These are phyloP conservation scores for Wickerhamiella allomyrinae DNA, from an alignment of 805 yeast genomes.

Conservation along the genomic window DNA sequence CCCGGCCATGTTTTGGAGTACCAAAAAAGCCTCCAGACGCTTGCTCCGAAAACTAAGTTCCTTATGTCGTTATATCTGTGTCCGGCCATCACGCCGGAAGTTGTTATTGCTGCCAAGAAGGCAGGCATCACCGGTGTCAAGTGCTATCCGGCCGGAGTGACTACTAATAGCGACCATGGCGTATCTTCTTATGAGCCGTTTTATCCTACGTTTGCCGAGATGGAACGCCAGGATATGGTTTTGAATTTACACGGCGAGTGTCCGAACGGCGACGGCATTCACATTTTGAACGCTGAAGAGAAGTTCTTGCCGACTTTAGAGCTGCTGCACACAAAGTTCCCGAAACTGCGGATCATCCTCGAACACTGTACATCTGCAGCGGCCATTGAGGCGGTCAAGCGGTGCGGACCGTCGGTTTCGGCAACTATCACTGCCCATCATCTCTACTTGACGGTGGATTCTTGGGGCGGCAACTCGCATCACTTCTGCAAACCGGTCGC, in stretches of 20 bases:
- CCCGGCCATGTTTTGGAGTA: conserved; percentile 58
- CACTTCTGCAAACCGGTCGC: conserved; percentile 98
- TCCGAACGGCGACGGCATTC: conserved; percentile 66
- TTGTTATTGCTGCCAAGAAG: conserved; percentile 64
- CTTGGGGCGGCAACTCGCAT: conserved; percentile 93
- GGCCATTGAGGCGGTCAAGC: conserved; percentile 64
- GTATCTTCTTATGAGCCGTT: conserved; percentile 82
- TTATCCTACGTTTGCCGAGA: conserved; percentile 78
- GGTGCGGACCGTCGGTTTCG: conserved; percentile 62
- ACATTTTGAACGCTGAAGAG: conserved; percentile 88
- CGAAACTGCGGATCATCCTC: conserved; percentile 67
- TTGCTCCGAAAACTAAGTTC: conserved; percentile 75
- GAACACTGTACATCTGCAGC: conserved; percentile 92
- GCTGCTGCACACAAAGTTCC: conserved; percentile 70
- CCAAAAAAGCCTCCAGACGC: conserved; percentile 42
- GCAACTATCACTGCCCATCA: conserved; percentile 97
- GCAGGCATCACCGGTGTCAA: conserved; percentile 72
- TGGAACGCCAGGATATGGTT: conserved; percentile 65
- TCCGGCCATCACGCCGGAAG: conserved; percentile 68
- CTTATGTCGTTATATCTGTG: conserved; percentile 82
- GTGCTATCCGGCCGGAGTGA: conserved; percentile 98
- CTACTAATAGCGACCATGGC: conserved; percentile 88
- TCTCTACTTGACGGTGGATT: conserved; percentile 71
- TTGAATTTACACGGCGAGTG: conserved; percentile 93
- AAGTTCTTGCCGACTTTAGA: conserved; percentile 77